A percentile compares a stretch with the other conserved stretches of the same genome.
phyloP scores from a whole-genome alignment of 257 asterid genomes.

The Salvia hispanica region DNA sequence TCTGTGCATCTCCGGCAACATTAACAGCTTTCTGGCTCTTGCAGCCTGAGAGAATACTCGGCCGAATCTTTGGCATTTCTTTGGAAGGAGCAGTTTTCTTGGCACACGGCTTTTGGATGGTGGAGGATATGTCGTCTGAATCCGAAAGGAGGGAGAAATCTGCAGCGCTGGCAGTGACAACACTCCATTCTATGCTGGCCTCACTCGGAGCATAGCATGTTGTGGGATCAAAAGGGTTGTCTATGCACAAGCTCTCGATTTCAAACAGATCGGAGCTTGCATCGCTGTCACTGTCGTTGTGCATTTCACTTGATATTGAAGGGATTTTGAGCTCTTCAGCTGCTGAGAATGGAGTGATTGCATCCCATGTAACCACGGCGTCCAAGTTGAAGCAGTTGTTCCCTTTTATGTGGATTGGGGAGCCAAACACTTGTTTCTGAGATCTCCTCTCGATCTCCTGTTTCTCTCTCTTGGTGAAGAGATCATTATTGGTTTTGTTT shows the following conservation, averaged over 20 bases:
- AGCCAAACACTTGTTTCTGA: conserved; percentile 43
- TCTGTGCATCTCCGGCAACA: conserved; percentile 61
- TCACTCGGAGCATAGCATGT: conserved; percentile 82
- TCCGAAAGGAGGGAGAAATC: conserved; percentile 64
- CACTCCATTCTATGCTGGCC: conserved; percentile 89
- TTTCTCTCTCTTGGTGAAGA: conserved; percentile 4
- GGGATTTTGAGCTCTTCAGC: conserved; percentile 42
- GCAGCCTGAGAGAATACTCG: conserved; percentile 67
- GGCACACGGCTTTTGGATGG: conserved; percentile 23
- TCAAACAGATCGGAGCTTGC: conserved; percentile 84
- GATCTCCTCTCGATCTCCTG: conserved; percentile 39
- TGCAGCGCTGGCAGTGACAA: conserved; percentile 75
- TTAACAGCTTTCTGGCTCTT: conserved; percentile 65
- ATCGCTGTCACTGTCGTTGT: conserved; percentile 63
- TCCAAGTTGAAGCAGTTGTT: conserved; percentile 35
- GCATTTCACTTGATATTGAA: conserved; percentile 40
- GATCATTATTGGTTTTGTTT: conserved; percentile 4
- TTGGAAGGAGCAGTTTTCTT: conserved; percentile 27
- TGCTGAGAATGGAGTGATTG: conserved; percentile 39
- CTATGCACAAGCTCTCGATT: conserved; percentile 69
- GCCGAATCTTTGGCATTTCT: conserved; percentile 46
- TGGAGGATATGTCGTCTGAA: conserved; percentile 39
- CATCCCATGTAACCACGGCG: conserved; percentile 63
- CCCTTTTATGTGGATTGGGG: conserved; percentile 28
- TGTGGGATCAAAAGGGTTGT: conserved; percentile 42